Base-by-base conservation (phyloP, 768 basidiomycete genomes). In the Termitomyces sp. region DNA sequence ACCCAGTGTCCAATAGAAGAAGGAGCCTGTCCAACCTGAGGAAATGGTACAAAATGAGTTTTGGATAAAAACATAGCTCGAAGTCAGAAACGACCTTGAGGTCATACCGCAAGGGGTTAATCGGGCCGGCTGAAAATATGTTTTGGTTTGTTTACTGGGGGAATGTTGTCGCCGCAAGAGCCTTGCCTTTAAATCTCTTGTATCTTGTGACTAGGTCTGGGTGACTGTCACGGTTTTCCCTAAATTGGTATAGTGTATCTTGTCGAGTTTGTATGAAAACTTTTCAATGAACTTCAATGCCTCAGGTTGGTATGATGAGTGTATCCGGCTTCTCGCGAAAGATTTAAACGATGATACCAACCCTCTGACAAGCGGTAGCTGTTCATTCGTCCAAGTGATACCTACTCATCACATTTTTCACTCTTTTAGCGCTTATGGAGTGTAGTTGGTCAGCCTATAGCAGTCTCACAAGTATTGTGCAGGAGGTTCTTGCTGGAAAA, bases 1-100 rank as follows among this genome's bases (percentile, higher is more conserved):
- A 95, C 46, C 97, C 97, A 37, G 94, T 94, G 71, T 98, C 95
- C 61, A 99, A 84, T 46, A 99, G 82, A 66, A 92, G 82, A 70
- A 99, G 87, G 77, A 99, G 89, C 73, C 97, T 88, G 82, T 98
- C 97, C 78, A 98, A 86, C 78, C 95, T 96, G 66, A 34, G 5
- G 54, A 54, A 9, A 44, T 54, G 57, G 49, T 57, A 60, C 42
- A 60, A 15, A 59, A 55, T 36, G 37, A 39, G 41, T 41, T 22
- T 28, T 46, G 22, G 26, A 28, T 29, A 41, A n/a, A 36, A 46
- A 33, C 39, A 20, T 20, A 59, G 18, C 42, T 46, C 28, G 34
- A 42, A 53, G 44, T 13, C 12, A 60, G 55, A 60, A n/a, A 28
- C 48, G 8, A 87, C 88, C 88, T 86, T 64, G 88, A 90, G 72